These are phyloP conservation scores for Solanum microdontum DNA, from an alignment of 257 asterid species.

Conservation along the genomic window DNA sequence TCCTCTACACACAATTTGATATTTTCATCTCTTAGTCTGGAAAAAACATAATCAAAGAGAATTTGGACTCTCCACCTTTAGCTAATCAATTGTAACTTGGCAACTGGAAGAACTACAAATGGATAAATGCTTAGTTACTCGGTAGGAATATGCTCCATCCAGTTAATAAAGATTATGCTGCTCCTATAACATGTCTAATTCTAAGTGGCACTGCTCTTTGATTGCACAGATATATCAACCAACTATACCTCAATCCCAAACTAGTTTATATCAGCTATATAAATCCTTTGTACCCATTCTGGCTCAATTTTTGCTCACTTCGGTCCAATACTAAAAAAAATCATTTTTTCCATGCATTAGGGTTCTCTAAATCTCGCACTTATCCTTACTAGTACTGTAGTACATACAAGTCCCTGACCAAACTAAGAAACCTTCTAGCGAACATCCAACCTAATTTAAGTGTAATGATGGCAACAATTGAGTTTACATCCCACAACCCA, in stretches of 20 bases:
- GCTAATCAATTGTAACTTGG: not conserved
- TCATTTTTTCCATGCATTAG: not conserved
- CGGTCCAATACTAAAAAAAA: not conserved
- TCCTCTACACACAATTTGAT: not conserved
- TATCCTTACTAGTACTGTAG: not conserved
- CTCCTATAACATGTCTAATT: not conserved
- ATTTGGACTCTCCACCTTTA: not conserved
- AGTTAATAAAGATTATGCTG: not conserved
- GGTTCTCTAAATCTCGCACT: not conserved
- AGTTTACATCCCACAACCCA: not conserved
- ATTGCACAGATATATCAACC: not conserved
- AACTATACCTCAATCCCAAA: not conserved
- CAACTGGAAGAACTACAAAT: not conserved
- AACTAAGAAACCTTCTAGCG: not conserved
- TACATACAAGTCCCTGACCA: not conserved
- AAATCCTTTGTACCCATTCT: not conserved
- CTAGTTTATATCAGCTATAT: not conserved
- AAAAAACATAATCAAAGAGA: not conserved
- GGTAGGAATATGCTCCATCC: not conserved
- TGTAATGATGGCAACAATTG: not conserved
- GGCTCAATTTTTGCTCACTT: not conserved
- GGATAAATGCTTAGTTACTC: not conserved
- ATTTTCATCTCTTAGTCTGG: not conserved
- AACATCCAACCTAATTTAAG: not conserved
- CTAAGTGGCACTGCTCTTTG: not conserved